A percentile compares a stretch with the other conserved stretches of the same genome.
Evolutionary conservation across 2,329 filamentous ascomycete genomes (phyloP).

Genomic region (Arachnomyces sp.): DNA sequence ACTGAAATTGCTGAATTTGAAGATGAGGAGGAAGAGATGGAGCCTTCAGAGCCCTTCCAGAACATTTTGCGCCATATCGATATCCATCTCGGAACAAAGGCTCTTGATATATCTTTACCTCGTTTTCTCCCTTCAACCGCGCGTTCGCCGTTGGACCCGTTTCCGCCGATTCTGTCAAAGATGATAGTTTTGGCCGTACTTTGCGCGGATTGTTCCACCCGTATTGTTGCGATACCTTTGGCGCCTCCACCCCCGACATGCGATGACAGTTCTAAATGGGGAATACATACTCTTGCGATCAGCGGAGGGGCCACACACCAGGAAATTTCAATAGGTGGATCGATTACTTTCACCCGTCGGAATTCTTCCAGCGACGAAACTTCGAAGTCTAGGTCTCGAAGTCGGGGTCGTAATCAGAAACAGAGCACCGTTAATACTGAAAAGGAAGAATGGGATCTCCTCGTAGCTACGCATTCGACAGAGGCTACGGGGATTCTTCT

Average conservation of each 20-base stretch:
- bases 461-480: conserved; percentile 39
- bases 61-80: conserved; percentile 48
- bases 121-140: conserved; percentile 35
- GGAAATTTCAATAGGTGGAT: conserved; percentile 42
- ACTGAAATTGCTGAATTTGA: conserved; percentile 37
- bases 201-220: conserved; percentile 50
- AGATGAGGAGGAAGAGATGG: conserved; percentile 46
- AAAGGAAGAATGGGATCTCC: conserved; percentile 31
- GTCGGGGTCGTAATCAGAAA: conserved; percentile 15
- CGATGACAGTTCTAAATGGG: conserved; percentile 27
- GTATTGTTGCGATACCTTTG: conserved; percentile 48
- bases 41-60: conserved; percentile 47
- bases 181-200: conserved; percentile 47
- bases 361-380: conserved; percentile 18
- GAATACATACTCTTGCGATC: conserved; percentile 43
- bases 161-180: conserved; percentile 40
- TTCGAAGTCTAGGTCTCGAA: conserved; percentile 24
- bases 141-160: conserved; percentile 33
- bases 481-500: conserved; percentile 38
- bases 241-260: conserved; percentile 40
- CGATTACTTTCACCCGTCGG: conserved; percentile 45
- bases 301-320: conserved; percentile 41
- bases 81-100: conserved; percentile 45
- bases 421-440: conserved; percentile 8
- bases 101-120: conserved; percentile 44